Percentiles rank a stretch among this genome's conserved stretches.
These are phyloP conservation scores for Pichia sp. DNA, from an alignment of 1,139 yeast species.

Conservation along the genomic window DNA sequence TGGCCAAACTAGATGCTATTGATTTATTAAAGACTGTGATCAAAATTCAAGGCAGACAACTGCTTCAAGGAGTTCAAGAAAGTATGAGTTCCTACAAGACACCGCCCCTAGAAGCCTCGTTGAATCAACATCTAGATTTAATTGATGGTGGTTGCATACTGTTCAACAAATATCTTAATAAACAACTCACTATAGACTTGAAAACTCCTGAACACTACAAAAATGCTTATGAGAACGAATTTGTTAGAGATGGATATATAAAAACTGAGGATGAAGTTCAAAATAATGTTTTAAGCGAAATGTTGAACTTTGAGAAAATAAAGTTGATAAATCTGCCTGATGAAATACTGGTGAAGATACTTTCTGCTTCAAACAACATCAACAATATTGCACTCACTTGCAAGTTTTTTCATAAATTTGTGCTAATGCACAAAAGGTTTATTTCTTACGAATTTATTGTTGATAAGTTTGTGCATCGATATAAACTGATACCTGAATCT, in stretches of 20 bases:
- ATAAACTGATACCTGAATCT: conserved; percentile 3
- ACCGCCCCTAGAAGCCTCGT: conserved; percentile 11
- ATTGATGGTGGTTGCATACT: conserved; percentile 16
- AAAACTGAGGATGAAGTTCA: not conserved
- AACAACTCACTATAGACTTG: conserved; percentile 7
- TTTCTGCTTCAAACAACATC: conserved; percentile 19
- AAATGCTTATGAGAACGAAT: not conserved
- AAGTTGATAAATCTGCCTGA: conserved; percentile 16
- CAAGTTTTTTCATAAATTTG: conserved; percentile 16
- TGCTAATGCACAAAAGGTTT: conserved; percentile 13
- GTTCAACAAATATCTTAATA: conserved; percentile 8
- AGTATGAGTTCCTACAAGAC: not conserved
- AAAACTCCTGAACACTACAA: not conserved
- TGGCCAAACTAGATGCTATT: conserved; percentile 8
- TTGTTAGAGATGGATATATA: not conserved
- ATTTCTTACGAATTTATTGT: conserved; percentile 13
- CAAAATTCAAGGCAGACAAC: conserved; percentile 6
- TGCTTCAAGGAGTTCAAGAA: not conserved
- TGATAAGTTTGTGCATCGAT: conserved; percentile 7
- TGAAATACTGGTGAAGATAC: conserved; percentile 20
- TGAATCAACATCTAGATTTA: conserved; percentile 9
- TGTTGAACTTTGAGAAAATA: not conserved
- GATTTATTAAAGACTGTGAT: conserved; percentile 1
- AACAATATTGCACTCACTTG: conserved; percentile 9
- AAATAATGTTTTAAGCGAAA: not conserved